A percentile compares a stretch with the other conserved stretches of the same genome.
Conservation (phyloP, 495 filamentous ascomycete genomes). For the Hyaloscypha hepaticicola region DNA sequence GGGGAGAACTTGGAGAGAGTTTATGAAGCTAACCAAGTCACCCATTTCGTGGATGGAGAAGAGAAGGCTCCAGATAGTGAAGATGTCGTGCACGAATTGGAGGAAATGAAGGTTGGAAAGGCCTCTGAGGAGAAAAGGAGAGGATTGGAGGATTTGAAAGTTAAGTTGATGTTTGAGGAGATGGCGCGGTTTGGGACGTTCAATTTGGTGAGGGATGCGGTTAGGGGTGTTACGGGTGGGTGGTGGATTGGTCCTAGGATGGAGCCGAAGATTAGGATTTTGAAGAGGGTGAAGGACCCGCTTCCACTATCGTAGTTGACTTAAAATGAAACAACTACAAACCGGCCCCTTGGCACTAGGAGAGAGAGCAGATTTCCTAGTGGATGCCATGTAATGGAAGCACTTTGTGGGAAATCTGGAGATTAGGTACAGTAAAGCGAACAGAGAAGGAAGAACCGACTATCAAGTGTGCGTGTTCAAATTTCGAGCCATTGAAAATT, state of each 20-base stretch:
- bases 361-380: background rate
- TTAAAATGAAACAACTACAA: background rate
- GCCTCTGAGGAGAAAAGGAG: slow-evolving; percentile 38
- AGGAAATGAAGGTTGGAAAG: slow-evolving; percentile 34
- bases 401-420: too few species aligned
- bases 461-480: too few species aligned
- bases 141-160: slow-evolving; percentile 25
- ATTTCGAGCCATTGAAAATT: too few species aligned
- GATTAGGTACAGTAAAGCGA: too few species aligned
- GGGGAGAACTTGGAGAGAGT: slow-evolving; percentile 31
- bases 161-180: slow-evolving; percentile 19
- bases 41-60: slow-evolving; percentile 22
- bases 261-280: slow-evolving; percentile 56
- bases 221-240: slow-evolving; percentile 48
- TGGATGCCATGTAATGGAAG: too few species aligned
- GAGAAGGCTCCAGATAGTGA: slow-evolving; percentile 22
- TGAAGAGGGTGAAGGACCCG: slow-evolving; percentile 42
- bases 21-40: slow-evolving; percentile 33
- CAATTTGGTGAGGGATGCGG: slow-evolving; percentile 32
- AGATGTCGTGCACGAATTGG: slow-evolving; percentile 19
- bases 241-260: slow-evolving; percentile 64
- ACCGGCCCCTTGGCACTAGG: background rate
- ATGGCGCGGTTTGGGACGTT: slow-evolving; percentile 21
- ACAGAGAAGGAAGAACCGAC: too few species aligned
- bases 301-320: background rate